Percentiles rank a stretch among this genome's conserved stretches.
Evolutionary conservation across 208 protist genomes (phyloP).

Genomic region (Acanthamoeba healyi): DNA sequence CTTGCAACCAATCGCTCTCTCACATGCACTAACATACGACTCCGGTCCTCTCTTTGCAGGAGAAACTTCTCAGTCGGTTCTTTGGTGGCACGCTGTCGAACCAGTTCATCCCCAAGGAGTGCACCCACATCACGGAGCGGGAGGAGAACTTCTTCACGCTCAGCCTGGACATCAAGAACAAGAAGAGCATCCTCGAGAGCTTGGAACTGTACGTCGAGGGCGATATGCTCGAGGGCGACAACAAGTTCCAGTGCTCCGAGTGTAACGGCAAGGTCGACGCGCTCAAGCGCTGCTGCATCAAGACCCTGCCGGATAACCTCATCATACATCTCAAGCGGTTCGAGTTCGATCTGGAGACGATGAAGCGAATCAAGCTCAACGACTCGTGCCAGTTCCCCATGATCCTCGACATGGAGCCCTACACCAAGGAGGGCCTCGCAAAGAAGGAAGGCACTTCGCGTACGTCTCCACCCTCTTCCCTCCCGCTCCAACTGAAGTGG

Average conservation of each 20-base stretch:
- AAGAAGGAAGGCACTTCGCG: not conserved
- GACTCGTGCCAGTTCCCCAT: conserved; percentile 88
- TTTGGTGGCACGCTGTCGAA: conserved; percentile 85
- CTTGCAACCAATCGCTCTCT: not conserved
- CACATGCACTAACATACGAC: not conserved
- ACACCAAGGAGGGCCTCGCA: conserved; percentile 81
- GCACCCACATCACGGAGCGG: conserved; percentile 84
- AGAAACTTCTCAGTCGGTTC: conserved; percentile 82
- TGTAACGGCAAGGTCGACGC: conserved; percentile 81
- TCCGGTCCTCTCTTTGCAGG: not conserved
- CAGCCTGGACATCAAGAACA: conserved; percentile 86
- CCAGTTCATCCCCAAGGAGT: conserved; percentile 87
- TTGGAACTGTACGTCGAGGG: conserved; percentile 85
- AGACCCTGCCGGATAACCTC: conserved; percentile 85
- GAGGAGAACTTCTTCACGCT: conserved; percentile 82
- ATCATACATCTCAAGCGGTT: conserved; percentile 88
- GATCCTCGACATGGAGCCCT: conserved; percentile 84
- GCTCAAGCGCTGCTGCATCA: conserved; percentile 80
- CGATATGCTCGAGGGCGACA: conserved; percentile 86
- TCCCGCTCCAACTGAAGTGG: not conserved
- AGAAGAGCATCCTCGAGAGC: conserved; percentile 83
- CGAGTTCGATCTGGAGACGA: conserved; percentile 76
- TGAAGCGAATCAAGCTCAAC: conserved; percentile 84
- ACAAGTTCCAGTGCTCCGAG: conserved; percentile 86
- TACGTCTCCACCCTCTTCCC: not conserved